Percentiles rank a stretch among this genome's conserved stretches.
Evolutionary conservation across 352 stramenopile species (phyloP).

Genomic region (Pythium oligandrum): DNA sequence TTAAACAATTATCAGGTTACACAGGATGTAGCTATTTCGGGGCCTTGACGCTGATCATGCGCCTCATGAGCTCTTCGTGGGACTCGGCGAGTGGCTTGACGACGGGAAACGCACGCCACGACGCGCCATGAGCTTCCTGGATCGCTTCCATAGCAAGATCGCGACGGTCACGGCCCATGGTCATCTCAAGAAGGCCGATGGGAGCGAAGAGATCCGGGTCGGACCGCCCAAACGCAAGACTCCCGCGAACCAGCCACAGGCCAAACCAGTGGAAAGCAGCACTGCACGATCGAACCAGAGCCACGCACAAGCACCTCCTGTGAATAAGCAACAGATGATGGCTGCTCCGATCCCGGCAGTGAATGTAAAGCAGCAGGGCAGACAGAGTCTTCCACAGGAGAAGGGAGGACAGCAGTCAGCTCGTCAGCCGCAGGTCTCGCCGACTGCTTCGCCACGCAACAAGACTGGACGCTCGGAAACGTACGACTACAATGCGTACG

Average conservation of each 20-base stretch:
- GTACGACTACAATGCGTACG: constrained; percentile 13
- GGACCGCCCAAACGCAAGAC: constrained; percentile 55
- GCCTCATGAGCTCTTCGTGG: no score
- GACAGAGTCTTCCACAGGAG: constrained; percentile 1
- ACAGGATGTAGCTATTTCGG: constrained; percentile 26
- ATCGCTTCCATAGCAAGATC: constrained; percentile 82
- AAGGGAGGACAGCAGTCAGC: constrained; percentile 12
- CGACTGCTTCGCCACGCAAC: constrained; percentile 20
- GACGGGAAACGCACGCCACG: not conserved
- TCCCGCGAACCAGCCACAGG: constrained; percentile 2
- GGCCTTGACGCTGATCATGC: not conserved
- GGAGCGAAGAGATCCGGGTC: constrained; percentile 77
- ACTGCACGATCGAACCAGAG: constrained; percentile 8
- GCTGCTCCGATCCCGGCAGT: constrained; percentile 6
- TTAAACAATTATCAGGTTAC: not conserved
- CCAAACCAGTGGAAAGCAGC: constrained; percentile 11
- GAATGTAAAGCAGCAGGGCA: not conserved
- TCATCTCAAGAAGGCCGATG: constrained; percentile 72
- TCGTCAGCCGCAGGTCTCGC: constrained; percentile 17
- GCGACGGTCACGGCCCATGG: constrained; percentile 75
- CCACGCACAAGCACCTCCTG: no score
- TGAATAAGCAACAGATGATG: no score
- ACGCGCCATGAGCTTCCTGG: constrained; percentile 70
- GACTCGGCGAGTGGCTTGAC: no score
- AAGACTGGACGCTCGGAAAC: constrained; percentile 24